Base-by-base conservation (phyloP, 768 basidiomycete genomes). In the Podaxis rugospora region DNA sequence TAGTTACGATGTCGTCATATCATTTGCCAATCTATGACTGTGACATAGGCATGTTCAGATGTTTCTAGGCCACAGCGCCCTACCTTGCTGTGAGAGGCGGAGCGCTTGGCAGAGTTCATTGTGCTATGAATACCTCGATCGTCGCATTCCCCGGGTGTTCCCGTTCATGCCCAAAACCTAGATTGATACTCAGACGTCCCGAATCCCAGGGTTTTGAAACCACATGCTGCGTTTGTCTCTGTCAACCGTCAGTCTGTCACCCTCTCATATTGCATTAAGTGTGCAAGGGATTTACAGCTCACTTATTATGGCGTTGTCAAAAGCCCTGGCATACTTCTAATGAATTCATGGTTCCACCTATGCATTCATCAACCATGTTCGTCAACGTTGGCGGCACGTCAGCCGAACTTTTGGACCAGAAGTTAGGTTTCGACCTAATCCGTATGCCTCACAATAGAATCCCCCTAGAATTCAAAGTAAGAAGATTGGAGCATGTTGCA, bases 401-500 rank as follows among this genome's bases (percentile, higher is more conserved):
- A 2, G 42, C 14, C 18, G 42, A n/a, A 18, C 16, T 44, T 18
- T 16, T 16, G 42, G 42, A n/a, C 42, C 37, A 54, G 21, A 23
- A 36, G 9, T 37, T 47, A 47, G 44, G n/a, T 39, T 57, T 49
- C 21, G 18, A 50, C 36, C 59, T 14, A 52, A 52, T 46, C 18
- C 16, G 14, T 23, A 44, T 14, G 23, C 56, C 44, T 21, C 13
- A 36, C 6, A 47, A 27, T 35, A 18, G 36, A 36, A 50, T 25
- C 21, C 36, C 36, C 42, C 46, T 37, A 18, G 18, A 54, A 53
- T 52, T 47, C 21, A 53, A 18, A 13, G 18, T 32, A 36, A 44
- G 51, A 53, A 25, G 44, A 21, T 37, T 47, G 53, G 14, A 47
- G 52, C 59, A 61, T 32, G 28, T 25, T 59, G 44, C 51, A 39